Base-by-base conservation (phyloP, 257 asterid species). In the Gentiana macrophylla region DNA sequence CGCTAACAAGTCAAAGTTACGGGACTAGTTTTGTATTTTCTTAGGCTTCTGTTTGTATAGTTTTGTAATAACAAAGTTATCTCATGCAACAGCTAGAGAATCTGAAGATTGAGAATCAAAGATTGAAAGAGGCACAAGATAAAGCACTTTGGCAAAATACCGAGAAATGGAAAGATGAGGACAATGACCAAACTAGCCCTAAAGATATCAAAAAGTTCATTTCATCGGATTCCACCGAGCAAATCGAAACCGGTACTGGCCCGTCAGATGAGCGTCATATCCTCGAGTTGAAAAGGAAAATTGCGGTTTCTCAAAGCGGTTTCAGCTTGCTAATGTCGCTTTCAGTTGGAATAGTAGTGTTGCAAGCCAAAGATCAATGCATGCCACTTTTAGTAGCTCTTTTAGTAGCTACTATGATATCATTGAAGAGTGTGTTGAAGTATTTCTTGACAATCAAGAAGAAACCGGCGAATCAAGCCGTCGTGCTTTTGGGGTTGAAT, bases 401-500 rank as follows among this genome's bases (percentile, higher is more conserved):
- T 62, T 78, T 80, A 36, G 48, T 67, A 9, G 93, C 82, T 0
- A 85, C 79, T 6, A 51, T 58, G 55, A 71, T 82, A 64, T 87
- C 94, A 1, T 55, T 87, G 65, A 47, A 47, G 58, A 80, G 93
- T 1, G 87, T 72, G 45, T 66, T 80, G 37, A 70, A 6, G 43
- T 70, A 74, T 62, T 73, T 74, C 49, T 35, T 59, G 15, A 63
- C 73, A n/a, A 54, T 76, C 9, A 70, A 72, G 49, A 72, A 76
- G 52, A 80, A 59, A 53, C 84, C 79, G 2, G 83, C 82, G 0
- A 55, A 66, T 5, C 86, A 78, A 50, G 81, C 80, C 0, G 81
- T 83, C 15, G 81, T 67, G 37, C 97, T 88, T 66, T 62, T 88
- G 67, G 72, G 97, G 79, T 65, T 79, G 68, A 85, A 88, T 71